Evolutionary conservation across 2,329 filamentous ascomycete species (phyloP).

Genomic region (Botrytis squamosa): DNA sequence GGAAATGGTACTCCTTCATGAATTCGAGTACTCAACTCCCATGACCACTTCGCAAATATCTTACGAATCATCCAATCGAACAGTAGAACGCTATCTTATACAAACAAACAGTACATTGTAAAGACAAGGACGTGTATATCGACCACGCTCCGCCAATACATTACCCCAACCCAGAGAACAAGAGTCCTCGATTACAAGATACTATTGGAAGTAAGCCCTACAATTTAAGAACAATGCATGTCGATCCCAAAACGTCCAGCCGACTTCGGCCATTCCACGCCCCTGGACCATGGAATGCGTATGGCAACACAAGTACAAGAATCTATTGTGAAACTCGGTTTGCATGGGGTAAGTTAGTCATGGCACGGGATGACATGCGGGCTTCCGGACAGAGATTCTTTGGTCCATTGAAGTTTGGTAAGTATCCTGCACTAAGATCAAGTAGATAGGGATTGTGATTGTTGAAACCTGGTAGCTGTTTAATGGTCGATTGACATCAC

Average conservation of each 20-base stretch:
- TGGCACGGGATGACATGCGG: background rate
- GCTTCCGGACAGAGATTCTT: background rate
- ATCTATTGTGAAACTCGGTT: background rate
- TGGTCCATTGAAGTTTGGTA: background rate
- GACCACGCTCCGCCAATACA: background rate
- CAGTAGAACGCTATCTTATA: background rate
- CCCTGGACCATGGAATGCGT: constrained; percentile 2
- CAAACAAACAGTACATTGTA: no score
- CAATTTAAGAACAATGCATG: background rate
- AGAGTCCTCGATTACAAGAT: no score
- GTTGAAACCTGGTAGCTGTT: background rate
- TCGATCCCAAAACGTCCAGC: background rate
- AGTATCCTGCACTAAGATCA: background rate
- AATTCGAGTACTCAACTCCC: background rate
- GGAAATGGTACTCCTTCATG: background rate
- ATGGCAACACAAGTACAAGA: background rate
- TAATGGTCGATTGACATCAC: background rate
- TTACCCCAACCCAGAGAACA: background rate
- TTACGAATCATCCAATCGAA: background rate
- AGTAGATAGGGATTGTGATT: background rate
- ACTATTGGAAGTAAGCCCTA: background rate
- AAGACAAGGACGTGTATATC: background rate
- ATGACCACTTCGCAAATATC: background rate
- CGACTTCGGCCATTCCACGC: constrained; percentile 5
- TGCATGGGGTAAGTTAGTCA: constrained; percentile 5